Evolutionary conservation across 2,329 filamentous ascomycete genomes (phyloP).

Genomic region (Exophiala alcalophila): DNA sequence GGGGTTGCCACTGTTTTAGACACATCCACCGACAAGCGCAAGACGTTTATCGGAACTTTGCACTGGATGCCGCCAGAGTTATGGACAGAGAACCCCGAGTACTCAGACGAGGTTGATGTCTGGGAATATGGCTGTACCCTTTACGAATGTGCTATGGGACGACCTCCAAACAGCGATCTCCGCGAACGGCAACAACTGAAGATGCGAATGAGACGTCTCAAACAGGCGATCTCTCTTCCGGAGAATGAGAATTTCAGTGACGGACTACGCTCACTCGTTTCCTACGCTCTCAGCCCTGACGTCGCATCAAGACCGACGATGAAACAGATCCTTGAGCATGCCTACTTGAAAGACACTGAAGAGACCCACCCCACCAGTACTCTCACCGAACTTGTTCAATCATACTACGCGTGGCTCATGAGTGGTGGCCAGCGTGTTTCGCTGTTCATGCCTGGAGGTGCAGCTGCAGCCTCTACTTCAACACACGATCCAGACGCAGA

Average conservation of each 20-base stretch:
- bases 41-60: constrained; percentile 64
- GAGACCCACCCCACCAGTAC: constrained; percentile 44
- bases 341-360: constrained; percentile 44
- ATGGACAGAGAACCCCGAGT: constrained; percentile 44
- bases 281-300: constrained; percentile 45
- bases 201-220: constrained; percentile 44
- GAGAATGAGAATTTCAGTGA: constrained; percentile 44
- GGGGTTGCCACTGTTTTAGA: constrained; percentile 63
- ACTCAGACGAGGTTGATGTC: constrained; percentile 51
- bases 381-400: constrained; percentile 46
- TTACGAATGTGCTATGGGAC: constrained; percentile 50
- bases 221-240: constrained; percentile 42
- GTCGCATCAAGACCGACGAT: constrained; percentile 47
- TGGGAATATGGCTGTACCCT: constrained; percentile 53
- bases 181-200: constrained; percentile 37
- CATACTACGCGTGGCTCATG: constrained; percentile 50
- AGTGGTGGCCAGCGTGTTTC: constrained; percentile 52
- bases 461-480: constrained; percentile 55
- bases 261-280: constrained; percentile 45
- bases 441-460: constrained; percentile 59
- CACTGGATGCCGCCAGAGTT: constrained; percentile 67
- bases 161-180: constrained; percentile 48
- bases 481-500: constrained; percentile 41
- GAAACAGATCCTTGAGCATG: constrained; percentile 45
- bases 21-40: constrained; percentile 58